These are phyloP conservation scores for Pythium guiyangense DNA, from an alignment of 352 stramenopile species.

Conservation along the genomic window DNA sequence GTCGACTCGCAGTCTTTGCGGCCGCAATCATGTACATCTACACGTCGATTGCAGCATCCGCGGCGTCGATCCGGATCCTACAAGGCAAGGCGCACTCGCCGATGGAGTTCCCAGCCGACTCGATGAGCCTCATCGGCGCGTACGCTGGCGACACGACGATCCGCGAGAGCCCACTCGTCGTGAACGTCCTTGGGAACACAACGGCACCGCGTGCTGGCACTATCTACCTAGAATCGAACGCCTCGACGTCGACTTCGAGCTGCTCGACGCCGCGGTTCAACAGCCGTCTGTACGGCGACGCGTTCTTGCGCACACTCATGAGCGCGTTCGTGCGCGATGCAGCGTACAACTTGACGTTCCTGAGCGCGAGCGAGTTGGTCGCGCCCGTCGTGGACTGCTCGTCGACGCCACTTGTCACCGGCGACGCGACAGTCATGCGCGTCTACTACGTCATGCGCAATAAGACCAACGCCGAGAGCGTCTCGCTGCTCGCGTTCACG, in stretches of 20 bases:
- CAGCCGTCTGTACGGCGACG: slow-evolving; percentile 22
- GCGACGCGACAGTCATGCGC: neutral
- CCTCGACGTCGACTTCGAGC: neutral
- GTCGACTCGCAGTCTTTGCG: too few species aligned
- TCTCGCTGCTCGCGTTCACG: slow-evolving; percentile 19
- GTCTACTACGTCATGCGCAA: slow-evolving; percentile 23
- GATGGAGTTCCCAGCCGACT: too few species aligned
- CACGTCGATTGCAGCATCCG: too few species aligned
- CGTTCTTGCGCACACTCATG: slow-evolving; percentile 21
- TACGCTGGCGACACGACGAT: too few species aligned
- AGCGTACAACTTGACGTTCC: slow-evolving; percentile 21
- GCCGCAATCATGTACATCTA: too few species aligned
- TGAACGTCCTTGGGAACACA: too few species aligned
- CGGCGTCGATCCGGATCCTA: too few species aligned
- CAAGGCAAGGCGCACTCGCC: too few species aligned
- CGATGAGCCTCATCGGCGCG: too few species aligned
- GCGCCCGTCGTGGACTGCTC: slow-evolving; percentile 12
- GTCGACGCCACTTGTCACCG: neutral
- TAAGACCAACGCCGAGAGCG: slow-evolving; percentile 7
- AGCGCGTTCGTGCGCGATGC: slow-evolving; percentile 15
- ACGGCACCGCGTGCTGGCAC: too few species aligned
- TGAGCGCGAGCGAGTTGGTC: slow-evolving; percentile 3
- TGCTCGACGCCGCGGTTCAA: slow-evolving; percentile 12
- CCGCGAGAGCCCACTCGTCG: too few species aligned
- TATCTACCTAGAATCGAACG: too few species aligned